phyloP scores from a whole-genome alignment of 805 yeast genomes.

The Pichia sporocuriosa region DNA sequence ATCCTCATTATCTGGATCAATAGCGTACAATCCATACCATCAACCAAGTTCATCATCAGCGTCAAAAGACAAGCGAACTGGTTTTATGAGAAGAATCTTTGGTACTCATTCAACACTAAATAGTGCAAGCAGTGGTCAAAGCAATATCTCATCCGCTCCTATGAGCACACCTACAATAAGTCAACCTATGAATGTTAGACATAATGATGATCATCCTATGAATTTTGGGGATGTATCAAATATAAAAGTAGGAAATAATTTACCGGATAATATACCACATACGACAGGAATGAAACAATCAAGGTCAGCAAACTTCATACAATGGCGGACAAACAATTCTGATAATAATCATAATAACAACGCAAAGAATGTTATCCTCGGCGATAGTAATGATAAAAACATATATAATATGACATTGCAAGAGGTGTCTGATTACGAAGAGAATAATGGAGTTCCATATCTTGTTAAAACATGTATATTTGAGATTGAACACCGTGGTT shows the following conservation, averaged over 20 bases:
- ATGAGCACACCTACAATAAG: conserved; percentile 20
- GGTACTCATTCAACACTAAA: conserved; percentile 15
- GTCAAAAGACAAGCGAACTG: conserved; percentile 16
- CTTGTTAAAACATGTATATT: conserved; percentile 64
- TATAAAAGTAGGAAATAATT: too few species aligned
- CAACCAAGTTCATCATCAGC: conserved; percentile 3
- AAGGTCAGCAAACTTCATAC: conserved; percentile 41
- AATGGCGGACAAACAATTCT: conserved; percentile 15
- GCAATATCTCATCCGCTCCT: too few species aligned
- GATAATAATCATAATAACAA: conserved; percentile 19
- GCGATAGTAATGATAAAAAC: conserved; percentile 20
- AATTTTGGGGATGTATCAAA: background rate
- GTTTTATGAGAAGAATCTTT: conserved; percentile 28
- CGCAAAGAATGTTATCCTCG: conserved; percentile 6
- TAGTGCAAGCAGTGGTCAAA: conserved; percentile 2
- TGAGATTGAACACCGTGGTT: conserved; percentile 73
- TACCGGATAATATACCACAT: too few species aligned
- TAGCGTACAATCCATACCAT: background rate
- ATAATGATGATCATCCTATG: conserved; percentile 20
- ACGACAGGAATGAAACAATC: conserved; percentile 38
- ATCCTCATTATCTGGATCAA: background rate
- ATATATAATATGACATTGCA: conserved; percentile 50
- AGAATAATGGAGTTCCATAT: conserved; percentile 51
- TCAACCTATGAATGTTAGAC: conserved; percentile 28
- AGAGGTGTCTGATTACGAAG: conserved; percentile 56